Evolutionary conservation across 306 rosid genomes (phyloP).

Genomic region (Cucumis cinereus): DNA sequence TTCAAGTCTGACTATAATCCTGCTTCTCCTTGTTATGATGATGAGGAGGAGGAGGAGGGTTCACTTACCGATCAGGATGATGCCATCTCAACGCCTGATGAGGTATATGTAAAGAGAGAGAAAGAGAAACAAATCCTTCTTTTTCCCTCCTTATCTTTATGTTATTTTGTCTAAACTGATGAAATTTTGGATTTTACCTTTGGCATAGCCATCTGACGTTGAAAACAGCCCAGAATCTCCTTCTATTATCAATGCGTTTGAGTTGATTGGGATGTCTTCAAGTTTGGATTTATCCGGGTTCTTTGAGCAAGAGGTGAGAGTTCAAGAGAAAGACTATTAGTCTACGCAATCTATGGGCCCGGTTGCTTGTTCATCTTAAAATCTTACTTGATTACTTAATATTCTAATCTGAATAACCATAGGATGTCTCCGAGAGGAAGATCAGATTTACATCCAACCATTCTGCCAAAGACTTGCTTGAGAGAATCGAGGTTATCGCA

Average conservation of each 20-base stretch:
- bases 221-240: constrained; percentile 38
- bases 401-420: background rate
- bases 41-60: constrained; percentile 38
- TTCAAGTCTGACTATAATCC: constrained; percentile 57
- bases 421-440: constrained; percentile 90
- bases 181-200: constrained; percentile 7
- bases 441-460: constrained; percentile 78
- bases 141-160: background rate
- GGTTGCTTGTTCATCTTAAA: background rate
- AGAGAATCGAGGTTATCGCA: constrained; percentile 55
- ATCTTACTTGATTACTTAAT: background rate
- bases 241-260: constrained; percentile 68
- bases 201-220: constrained; percentile 35
- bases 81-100: constrained; percentile 28
- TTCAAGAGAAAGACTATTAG: background rate
- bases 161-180: background rate
- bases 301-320: constrained; percentile 85
- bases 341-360: background rate
- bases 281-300: constrained; percentile 87
- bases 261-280: constrained; percentile 94
- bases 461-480: constrained; percentile 49
- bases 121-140: background rate
- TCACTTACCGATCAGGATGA: constrained; percentile 19
- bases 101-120: constrained; percentile 20
- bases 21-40: constrained; percentile 42